These are phyloP conservation scores for Mortierella alpina DNA, from an alignment of 192 early-diverging fungal species.

Conservation along the genomic window DNA sequence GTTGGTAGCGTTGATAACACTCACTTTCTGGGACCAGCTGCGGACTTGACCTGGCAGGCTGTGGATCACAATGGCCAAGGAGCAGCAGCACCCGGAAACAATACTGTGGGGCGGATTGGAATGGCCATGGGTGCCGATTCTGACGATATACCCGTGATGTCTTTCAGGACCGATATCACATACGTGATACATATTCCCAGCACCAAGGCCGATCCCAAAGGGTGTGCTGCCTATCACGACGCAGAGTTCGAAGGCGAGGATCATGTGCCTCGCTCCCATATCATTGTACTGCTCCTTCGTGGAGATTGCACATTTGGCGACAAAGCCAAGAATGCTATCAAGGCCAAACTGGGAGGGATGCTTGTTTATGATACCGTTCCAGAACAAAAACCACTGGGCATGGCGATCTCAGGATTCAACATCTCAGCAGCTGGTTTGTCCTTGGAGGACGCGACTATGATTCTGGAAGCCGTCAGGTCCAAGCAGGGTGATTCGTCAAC, in stretches of 20 bases:
- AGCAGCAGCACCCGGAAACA: neutral
- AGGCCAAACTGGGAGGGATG: slow-evolving; percentile 65
- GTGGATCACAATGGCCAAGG: neutral
- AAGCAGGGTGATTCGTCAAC: neutral
- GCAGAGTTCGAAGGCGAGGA: slow-evolving; percentile 60
- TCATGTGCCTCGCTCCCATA: slow-evolving; percentile 45
- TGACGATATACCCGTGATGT: slow-evolving; percentile 10
- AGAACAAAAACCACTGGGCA: slow-evolving; percentile 21
- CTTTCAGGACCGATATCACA: slow-evolving; percentile 14
- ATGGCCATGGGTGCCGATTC: slow-evolving; percentile 32
- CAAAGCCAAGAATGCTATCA: slow-evolving; percentile 64
- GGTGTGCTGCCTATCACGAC: slow-evolving; percentile 40
- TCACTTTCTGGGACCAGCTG: slow-evolving; percentile 37
- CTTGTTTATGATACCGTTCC: slow-evolving; percentile 57
- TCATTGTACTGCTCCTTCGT: slow-evolving; percentile 74
- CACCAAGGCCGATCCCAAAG: slow-evolving; percentile 4
- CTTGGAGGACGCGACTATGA: slow-evolving; percentile 56
- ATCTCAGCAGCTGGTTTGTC: slow-evolving; percentile 70
- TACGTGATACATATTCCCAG: slow-evolving; percentile 25
- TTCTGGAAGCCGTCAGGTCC: slow-evolving; percentile 57
- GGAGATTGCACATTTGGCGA: slow-evolving; percentile 74
- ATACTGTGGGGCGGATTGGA: slow-evolving; percentile 13
- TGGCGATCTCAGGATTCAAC: slow-evolving; percentile 45
- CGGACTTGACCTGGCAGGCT: slow-evolving; percentile 4
- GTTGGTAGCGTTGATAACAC: slow-evolving; percentile 62